Conservation (phyloP, 768 basidiomycete species). For the Pleurotus eryngii region DNA sequence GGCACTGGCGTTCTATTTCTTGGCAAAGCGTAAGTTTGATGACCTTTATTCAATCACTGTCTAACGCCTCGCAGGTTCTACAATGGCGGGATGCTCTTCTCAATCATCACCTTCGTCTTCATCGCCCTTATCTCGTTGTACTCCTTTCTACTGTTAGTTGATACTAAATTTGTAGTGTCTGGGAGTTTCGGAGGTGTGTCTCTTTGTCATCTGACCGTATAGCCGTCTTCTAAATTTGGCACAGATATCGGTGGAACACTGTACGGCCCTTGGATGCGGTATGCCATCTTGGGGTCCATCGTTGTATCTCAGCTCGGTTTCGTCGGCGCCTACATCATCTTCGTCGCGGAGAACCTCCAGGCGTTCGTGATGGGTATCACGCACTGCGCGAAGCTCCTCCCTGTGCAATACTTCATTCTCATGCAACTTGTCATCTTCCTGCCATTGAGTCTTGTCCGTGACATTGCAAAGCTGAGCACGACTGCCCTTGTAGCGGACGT, state of each 20-base stretch:
- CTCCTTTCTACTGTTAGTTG: constrained; percentile 88
- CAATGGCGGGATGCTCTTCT: constrained; percentile 95
- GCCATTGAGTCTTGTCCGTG: constrained; percentile 84
- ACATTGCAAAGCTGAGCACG: constrained; percentile 91
- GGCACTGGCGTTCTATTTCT: constrained; percentile 96
- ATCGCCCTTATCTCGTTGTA: constrained; percentile 88
- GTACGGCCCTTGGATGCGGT: constrained; percentile 93
- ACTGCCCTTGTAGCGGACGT: constrained; percentile 92
- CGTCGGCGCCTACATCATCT: constrained; percentile 90
- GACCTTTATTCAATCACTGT: background rate
- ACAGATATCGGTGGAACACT: constrained; percentile 89
- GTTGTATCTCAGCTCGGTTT: constrained; percentile 88
- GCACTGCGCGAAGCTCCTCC: constrained; percentile 62
- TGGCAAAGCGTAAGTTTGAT: constrained; percentile 75
- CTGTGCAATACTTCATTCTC: constrained; percentile 79
- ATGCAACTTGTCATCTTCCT: constrained; percentile 84
- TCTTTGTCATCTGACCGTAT: background rate
- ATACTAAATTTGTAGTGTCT: constrained; percentile 83
- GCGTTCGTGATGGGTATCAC: constrained; percentile 83
- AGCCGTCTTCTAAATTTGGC: background rate
- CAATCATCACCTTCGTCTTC: constrained; percentile 65
- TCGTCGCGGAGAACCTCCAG: constrained; percentile 88
- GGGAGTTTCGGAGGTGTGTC: constrained; percentile 90
- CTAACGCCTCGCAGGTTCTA: constrained; percentile 58
- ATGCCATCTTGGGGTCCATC: constrained; percentile 83